Conservation (phyloP, 352 stramenopile species). For the Globisporangium parvum region DNA sequence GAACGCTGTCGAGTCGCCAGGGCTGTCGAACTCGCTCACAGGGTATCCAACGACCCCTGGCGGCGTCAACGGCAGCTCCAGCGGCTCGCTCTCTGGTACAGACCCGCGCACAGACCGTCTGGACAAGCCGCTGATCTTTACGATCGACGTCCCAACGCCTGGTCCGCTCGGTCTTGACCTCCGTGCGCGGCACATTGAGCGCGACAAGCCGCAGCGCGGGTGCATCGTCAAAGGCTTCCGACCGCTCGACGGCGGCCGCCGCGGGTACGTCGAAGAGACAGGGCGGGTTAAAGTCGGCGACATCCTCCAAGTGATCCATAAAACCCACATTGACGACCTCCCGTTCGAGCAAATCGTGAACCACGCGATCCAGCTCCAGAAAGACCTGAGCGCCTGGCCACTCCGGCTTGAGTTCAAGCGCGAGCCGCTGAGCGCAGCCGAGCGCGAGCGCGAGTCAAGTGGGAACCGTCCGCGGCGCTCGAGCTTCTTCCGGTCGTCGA, state of each 20-base stretch:
- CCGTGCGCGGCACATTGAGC: constrained; percentile 63
- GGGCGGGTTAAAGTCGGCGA: constrained; percentile 71
- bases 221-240: constrained; percentile 79
- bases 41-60: constrained; percentile 24
- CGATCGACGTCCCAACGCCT: constrained; percentile 60
- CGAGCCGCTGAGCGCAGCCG: constrained; percentile 34
- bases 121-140: constrained; percentile 62
- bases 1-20: constrained; percentile 11
- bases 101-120: constrained; percentile 33
- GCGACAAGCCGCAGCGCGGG: constrained; percentile 64
- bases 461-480: constrained; percentile 40
- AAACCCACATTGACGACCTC: constrained; percentile 72
- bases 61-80: neutral
- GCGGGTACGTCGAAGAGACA: constrained; percentile 69
- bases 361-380: constrained; percentile 67
- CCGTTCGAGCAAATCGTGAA: constrained; percentile 82
- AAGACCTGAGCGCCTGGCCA: constrained; percentile 59
- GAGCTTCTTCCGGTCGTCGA: constrained; percentile 70
- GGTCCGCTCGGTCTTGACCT: constrained; percentile 71
- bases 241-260: constrained; percentile 34
- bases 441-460: constrained; percentile 17
- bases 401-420: constrained; percentile 73
- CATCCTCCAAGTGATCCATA: constrained; percentile 76
- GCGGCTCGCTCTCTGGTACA: constrained; percentile 43
- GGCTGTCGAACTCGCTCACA: constrained; percentile 23